Base-by-base conservation (phyloP, 495 filamentous ascomycete species). In the Aspergillus nanangensis region DNA sequence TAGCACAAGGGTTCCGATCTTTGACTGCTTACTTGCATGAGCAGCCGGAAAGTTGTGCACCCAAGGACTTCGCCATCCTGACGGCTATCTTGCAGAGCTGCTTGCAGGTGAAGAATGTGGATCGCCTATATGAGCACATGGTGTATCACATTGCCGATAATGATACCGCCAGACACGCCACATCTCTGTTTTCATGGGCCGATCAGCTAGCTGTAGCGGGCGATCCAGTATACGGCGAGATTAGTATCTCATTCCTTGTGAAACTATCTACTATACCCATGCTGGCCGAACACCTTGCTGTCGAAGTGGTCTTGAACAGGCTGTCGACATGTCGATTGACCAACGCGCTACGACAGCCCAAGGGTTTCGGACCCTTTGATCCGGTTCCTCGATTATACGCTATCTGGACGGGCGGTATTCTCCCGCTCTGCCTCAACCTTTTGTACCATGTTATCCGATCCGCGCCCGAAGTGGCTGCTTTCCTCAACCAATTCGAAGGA, bases 211-310 rank as follows among this genome's bases (percentile, higher is more conserved):
- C 77, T 4, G 72, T 80, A 29, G 78, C 82, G 41, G 81, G 83
- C 22, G 92, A 98, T 52, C 94, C 93, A n/a, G 71, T 99, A 35
- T 96, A 96, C 67, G 94, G 89, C 50, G 90, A 96, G 55, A 71
- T 96, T 14, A 85, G 86, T 54, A 75, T 96, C 8, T 77, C 87
- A 14, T 92, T 96, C 62, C 81, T 99, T 14, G 80, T 95, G 40
- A 88, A 92, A 53, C 73, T 99, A 23, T 95, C 90, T 1, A 80
- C 75, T 29, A 71, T 97, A 3, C 86, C 86, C n/a, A 55, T 76
- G 15, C 74, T 97, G 18, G 93, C 93, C 7, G 91, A 98, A 58
- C 85, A 88, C 43, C 78, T 97, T 25, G 93, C 92, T 4, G 82
- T 86, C 23, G 89, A 95, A 57, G 90, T 80, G 40, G 72, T 95